phyloP scores from a whole-genome alignment of 2,329 filamentous ascomycete genomes.

The Calonectria pseudoturangicola region DNA sequence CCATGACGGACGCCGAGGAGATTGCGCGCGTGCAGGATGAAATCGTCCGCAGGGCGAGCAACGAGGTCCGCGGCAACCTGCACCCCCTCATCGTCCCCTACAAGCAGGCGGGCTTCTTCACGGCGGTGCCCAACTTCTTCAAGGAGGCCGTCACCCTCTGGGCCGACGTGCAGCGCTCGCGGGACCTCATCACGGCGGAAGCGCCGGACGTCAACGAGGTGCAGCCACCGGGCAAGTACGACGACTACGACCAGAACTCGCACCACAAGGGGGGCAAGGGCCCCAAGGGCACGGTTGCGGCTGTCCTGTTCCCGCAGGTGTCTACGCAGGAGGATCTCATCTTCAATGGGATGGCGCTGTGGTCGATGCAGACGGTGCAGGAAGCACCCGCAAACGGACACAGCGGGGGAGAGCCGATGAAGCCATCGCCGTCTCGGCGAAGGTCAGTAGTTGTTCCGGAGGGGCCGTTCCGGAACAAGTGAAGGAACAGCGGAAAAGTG shows the following conservation, averaged over 20 bases:
- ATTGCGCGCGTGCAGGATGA: slow-evolving; percentile 48
- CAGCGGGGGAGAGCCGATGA: slow-evolving; percentile 44
- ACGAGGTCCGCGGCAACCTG: slow-evolving; percentile 47
- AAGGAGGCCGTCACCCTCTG: slow-evolving; percentile 52
- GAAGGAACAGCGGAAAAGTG: not conserved
- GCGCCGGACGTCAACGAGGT: slow-evolving; percentile 48
- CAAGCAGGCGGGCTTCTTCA: slow-evolving; percentile 52
- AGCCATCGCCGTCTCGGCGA: slow-evolving; percentile 35
- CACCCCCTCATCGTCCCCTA: slow-evolving; percentile 49
- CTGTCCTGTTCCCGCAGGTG: slow-evolving; percentile 54
- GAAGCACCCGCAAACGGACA: slow-evolving; percentile 40
- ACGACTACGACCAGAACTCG: slow-evolving; percentile 45
- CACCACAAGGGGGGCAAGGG: slow-evolving; percentile 32
- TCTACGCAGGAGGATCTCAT: slow-evolving; percentile 50
- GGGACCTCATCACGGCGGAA: slow-evolving; percentile 52
- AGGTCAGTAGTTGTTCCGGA: slow-evolving; percentile 31
- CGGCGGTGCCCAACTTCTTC: slow-evolving; percentile 50
- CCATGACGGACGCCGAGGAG: slow-evolving; percentile 47
- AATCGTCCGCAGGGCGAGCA: slow-evolving; percentile 53
- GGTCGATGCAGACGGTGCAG: slow-evolving; percentile 48
- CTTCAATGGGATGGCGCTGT: slow-evolving; percentile 51
- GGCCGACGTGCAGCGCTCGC: slow-evolving; percentile 51
- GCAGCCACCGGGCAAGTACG: slow-evolving; percentile 44
- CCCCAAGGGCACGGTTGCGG: slow-evolving; percentile 36
- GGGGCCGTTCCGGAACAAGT: slow-evolving; percentile 13